These are phyloP conservation scores for Pichia scutulata DNA, from an alignment of 805 yeast species.

Conservation along the genomic window DNA sequence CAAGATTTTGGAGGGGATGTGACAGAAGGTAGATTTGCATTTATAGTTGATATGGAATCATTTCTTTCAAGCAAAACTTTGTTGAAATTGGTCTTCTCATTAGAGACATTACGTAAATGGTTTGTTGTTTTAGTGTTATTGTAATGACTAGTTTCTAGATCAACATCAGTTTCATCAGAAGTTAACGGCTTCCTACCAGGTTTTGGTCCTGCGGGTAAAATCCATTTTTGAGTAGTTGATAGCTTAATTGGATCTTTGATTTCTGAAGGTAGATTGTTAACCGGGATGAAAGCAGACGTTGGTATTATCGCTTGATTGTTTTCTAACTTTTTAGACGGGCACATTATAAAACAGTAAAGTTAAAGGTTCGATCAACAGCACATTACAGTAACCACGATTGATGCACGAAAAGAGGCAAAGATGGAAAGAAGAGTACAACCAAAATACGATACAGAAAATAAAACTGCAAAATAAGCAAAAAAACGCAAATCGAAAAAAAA, in stretches of 20 bases:
- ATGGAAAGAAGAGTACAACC: neutral
- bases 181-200: slow-evolving; percentile 10
- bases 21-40: neutral
- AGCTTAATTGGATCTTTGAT: slow-evolving; percentile 2
- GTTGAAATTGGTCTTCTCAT: neutral
- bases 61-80: neutral
- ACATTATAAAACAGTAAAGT: neutral
- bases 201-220: slow-evolving; percentile 47
- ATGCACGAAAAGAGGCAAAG: neutral
- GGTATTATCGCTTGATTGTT: neutral
- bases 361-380: neutral
- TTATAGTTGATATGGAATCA: neutral
- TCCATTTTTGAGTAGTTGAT: slow-evolving; percentile 32
- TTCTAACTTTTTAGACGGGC: neutral
- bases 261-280: slow-evolving; percentile 6
- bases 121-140: slow-evolving; percentile 23
- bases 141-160: slow-evolving; percentile 25
- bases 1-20: neutral
- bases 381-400: neutral
- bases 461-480: neutral
- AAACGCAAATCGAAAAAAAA: neutral
- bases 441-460: neutral
- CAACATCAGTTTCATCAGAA: slow-evolving; percentile 68
- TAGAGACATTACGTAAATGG: slow-evolving; percentile 12
- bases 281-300: slow-evolving; percentile 7